Conservation (phyloP, 2,329 filamentous ascomycete species). For the Alternaria conjuncta region DNA sequence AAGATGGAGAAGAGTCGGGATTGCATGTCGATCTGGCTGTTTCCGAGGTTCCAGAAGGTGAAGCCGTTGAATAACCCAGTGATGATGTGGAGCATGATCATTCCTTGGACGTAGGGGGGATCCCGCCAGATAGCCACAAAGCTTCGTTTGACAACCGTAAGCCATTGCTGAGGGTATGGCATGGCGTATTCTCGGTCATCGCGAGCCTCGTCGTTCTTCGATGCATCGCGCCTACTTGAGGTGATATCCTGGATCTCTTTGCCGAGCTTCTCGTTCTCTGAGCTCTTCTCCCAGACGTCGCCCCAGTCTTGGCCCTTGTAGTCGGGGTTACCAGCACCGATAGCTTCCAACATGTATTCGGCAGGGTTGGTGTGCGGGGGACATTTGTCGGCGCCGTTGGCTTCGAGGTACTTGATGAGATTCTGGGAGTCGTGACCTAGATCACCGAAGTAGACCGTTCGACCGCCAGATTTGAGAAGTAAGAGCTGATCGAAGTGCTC, state of each 20-base stretch:
- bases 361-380: conserved; percentile 61
- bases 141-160: conserved; percentile 54
- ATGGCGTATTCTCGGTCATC: conserved; percentile 56
- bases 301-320: conserved; percentile 56
- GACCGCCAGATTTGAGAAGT: conserved; percentile 68
- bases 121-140: conserved; percentile 70
- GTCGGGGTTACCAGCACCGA: conserved; percentile 51
- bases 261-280: conserved; percentile 47
- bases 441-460: conserved; percentile 71
- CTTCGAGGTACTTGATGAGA: conserved; percentile 58
- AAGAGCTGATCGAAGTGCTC: conserved; percentile 71
- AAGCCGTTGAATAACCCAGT: conserved; percentile 58
- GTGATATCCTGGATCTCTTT: conserved; percentile 53
- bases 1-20: conserved; percentile 77
- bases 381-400: conserved; percentile 61
- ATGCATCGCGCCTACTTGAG: conserved; percentile 39
- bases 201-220: conserved; percentile 42
- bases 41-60: conserved; percentile 56
- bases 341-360: conserved; percentile 59
- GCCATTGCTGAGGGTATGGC: conserved; percentile 51
- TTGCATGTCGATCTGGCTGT: conserved; percentile 52
- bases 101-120: conserved; percentile 64
- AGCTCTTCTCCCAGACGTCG: conserved; percentile 52
- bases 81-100: conserved; percentile 60
- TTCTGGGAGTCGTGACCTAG: conserved; percentile 53